Evolutionary conservation across 163 green algal species (phyloP), one percentile per base, ranked within the genome.

Genomic region (Scenedesmus sp.): DNA sequence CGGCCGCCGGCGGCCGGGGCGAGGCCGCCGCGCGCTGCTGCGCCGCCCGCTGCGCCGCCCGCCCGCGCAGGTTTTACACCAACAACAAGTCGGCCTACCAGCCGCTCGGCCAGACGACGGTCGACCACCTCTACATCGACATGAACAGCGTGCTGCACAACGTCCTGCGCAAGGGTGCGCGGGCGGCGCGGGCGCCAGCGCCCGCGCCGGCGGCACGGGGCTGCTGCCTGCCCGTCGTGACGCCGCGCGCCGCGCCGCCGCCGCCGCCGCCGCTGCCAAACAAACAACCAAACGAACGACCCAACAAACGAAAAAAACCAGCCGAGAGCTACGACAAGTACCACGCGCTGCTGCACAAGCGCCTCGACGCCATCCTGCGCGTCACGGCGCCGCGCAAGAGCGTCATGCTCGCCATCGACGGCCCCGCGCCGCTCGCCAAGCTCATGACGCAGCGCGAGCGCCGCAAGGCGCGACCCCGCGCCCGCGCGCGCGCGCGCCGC

Each of bases 371-470:
- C 1, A 85, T 94, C 29, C 53, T 96, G 29, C 50, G 77, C 1
- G n/a, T 71, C 4, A 82, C 71, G 0, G n/a, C 71, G 7, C 91
- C 93, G 1, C 62, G 50, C 31, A 89, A 92, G 69, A 83, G 63
- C 11, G 86, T 96, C 14, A 91, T 96, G 75, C 72, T 97, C 13
- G 92, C 93, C 1, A 76, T 97, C 28, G 93, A 97, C 60, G 93
- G 93, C 0, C 93, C 93, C 24, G 93, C 91, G 15, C 93, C 93
- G 0, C 84, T 97, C 7, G 93, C 93, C 31, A 97, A 97, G 80
- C 86, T 97, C 18, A 82, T 97, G 14, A 94, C 92, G 34, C 93
- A 97, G 80, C 77, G 93, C 29, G 77, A 85, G 20, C 47, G 88
- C 10, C 72, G 87, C 7, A 84, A 86, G 77, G 86, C 89, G 78